These are phyloP conservation scores for Thermomyces lanuginosus DNA, from an alignment of 2,329 filamentous ascomycete species.

Conservation along the genomic window DNA sequence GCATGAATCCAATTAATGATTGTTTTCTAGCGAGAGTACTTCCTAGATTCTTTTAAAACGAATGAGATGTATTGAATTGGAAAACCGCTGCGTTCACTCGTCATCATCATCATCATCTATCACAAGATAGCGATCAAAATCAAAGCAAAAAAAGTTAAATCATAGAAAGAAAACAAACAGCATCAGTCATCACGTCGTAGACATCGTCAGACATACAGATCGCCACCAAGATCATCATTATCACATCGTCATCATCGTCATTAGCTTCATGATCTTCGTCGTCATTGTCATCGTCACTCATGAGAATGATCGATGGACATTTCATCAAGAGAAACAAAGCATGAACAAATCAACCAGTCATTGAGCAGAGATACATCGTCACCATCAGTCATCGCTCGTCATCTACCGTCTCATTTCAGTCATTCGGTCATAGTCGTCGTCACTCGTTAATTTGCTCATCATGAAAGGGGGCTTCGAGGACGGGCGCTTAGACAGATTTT, in stretches of 20 bases:
- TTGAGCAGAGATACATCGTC: too few relatives aligned
- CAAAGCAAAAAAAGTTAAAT: slow-evolving; percentile 5
- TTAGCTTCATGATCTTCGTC: slow-evolving; percentile 3
- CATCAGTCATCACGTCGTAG: slow-evolving; percentile 3
- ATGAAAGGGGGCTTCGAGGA: too few relatives aligned
- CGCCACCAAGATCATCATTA: not conserved
- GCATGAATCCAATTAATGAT: not conserved
- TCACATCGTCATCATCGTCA: slow-evolving; percentile 1
- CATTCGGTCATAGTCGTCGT: too few relatives aligned
- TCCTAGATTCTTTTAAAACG: not conserved
- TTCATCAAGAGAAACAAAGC: not conserved
- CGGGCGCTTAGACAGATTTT: not conserved
- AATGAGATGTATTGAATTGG: too few relatives aligned
- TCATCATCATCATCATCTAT: too few relatives aligned
- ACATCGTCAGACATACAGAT: slow-evolving; percentile 1
- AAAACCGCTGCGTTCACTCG: too few relatives aligned
- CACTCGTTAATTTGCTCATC: too few relatives aligned
- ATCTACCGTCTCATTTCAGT: too few relatives aligned
- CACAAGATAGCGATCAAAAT: slow-evolving; percentile 7
- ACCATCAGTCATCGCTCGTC: too few relatives aligned
- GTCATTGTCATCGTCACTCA: slow-evolving; percentile 2
- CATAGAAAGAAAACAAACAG: slow-evolving; percentile 4
- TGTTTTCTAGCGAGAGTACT: too few relatives aligned
- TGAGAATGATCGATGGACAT: not conserved
- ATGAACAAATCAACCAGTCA: too few relatives aligned